phyloP scores from a whole-genome alignment of 2,329 filamentous ascomycete species.

The Westerdykella aurantiaca region DNA sequence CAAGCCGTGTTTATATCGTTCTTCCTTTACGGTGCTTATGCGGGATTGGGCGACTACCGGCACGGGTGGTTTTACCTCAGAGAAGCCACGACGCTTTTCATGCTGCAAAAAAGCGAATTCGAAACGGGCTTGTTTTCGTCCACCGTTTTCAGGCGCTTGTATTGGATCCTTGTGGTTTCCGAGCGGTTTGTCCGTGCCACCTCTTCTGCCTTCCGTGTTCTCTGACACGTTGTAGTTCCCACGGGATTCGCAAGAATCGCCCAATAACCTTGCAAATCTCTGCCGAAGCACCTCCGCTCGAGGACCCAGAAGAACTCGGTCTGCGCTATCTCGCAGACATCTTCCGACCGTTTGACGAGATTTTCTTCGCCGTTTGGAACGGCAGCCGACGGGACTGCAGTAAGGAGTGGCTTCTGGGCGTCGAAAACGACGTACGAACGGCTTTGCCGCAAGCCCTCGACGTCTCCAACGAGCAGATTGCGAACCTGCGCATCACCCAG shows the following conservation, averaged over 20 bases:
- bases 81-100: slow-evolving; percentile 63
- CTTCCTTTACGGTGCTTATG: slow-evolving; percentile 69
- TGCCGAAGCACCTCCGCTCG: slow-evolving; percentile 58
- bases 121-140: slow-evolving; percentile 9
- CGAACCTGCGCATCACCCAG: slow-evolving; percentile 55
- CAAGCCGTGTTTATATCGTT: slow-evolving; percentile 62
- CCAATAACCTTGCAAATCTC: slow-evolving; percentile 66
- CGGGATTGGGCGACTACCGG: slow-evolving; percentile 65
- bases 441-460: slow-evolving; percentile 50
- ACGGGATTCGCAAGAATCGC: slow-evolving; percentile 63
- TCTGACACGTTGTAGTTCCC: slow-evolving; percentile 47
- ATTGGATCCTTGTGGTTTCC: slow-evolving; percentile 23
- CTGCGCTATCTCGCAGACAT: slow-evolving; percentile 54
- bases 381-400: slow-evolving; percentile 56
- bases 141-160: slow-evolving; percentile 10
- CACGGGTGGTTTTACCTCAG: slow-evolving; percentile 75
- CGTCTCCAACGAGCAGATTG: slow-evolving; percentile 48
- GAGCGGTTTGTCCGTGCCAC: slow-evolving; percentile 14
- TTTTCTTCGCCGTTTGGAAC: slow-evolving; percentile 61
- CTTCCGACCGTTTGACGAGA: slow-evolving; percentile 61
- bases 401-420: slow-evolving; percentile 49
- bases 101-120: slow-evolving; percentile 12
- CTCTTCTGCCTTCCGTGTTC: not conserved
- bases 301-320: slow-evolving; percentile 56
- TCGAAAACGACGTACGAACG: slow-evolving; percentile 60